Percentiles rank a stretch among this genome's conserved stretches.
These are phyloP conservation scores for Rhodocollybia butyracea DNA, from an alignment of 768 basidiomycete species.

Conservation along the genomic window DNA sequence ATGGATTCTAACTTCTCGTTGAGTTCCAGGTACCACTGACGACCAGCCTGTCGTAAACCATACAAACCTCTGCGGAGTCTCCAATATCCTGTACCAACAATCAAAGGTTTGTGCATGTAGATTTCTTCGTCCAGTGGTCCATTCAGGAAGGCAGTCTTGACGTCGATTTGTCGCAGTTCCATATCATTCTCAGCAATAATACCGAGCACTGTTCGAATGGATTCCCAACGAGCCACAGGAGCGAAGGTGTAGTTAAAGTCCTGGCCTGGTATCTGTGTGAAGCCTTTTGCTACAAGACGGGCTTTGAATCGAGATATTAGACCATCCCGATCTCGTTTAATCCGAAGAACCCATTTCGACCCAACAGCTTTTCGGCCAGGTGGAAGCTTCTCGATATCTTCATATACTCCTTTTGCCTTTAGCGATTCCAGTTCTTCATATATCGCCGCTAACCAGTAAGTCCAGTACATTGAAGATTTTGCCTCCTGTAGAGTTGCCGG, in stretches of 20 bases:
- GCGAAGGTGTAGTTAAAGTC: too few species aligned
- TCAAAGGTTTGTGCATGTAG: constrained; percentile 29
- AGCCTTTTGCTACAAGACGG: too few species aligned
- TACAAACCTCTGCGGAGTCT: constrained; percentile 6
- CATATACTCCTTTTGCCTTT: constrained; percentile 15
- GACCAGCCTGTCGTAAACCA: constrained; percentile 9
- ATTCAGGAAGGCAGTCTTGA: constrained; percentile 30
- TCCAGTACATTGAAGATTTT: constrained; percentile 19
- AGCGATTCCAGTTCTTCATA: constrained; percentile 20
- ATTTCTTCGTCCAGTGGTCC: constrained; percentile 24
- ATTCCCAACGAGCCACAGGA: too few species aligned
- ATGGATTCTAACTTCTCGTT: constrained; percentile 6
- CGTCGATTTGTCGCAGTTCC: constrained; percentile 27
- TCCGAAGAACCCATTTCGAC: constrained; percentile 20
- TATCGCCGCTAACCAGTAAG: constrained; percentile 12
- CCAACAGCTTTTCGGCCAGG: constrained; percentile 8
- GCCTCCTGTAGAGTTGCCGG: constrained; percentile 14
- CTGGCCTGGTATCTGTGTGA: too few species aligned
- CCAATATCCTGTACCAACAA: constrained; percentile 14
- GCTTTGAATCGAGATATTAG: too few species aligned
- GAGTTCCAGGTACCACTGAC: constrained; percentile 5
- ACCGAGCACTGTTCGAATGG: constrained; percentile 16
- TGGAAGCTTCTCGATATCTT: constrained; percentile 14
- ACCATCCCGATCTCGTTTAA: constrained; percentile 11
- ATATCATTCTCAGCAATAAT: constrained; percentile 21